Conservation (phyloP, 805 yeast genomes). For the Candida awuae region DNA sequence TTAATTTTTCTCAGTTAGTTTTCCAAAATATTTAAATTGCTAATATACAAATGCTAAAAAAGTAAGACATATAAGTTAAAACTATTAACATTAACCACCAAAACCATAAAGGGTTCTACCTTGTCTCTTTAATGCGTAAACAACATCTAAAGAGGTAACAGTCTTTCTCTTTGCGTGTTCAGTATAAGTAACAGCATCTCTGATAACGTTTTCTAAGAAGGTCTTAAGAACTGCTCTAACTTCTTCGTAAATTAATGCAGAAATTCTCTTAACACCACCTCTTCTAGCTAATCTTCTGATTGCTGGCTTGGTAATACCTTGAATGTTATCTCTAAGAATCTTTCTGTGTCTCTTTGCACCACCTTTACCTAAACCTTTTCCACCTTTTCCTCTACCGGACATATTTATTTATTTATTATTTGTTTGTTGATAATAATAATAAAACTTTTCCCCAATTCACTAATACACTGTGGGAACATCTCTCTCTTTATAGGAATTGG, state of each 20-base stretch:
- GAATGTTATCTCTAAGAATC: constrained; percentile 98
- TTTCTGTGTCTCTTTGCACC: constrained; percentile 99
- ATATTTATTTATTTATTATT: constrained; percentile 35
- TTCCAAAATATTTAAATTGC: constrained; percentile 2
- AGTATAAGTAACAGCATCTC: constrained; percentile 99
- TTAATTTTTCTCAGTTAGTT: not conserved
- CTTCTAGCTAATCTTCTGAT: constrained; percentile 99
- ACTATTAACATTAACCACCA: constrained; percentile 70
- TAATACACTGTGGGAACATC: too few species aligned
- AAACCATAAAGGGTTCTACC: constrained; percentile 99
- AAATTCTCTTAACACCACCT: constrained; percentile 99
- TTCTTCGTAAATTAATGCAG: constrained; percentile 97
- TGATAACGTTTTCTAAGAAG: constrained; percentile 93
- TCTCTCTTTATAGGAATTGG: too few species aligned
- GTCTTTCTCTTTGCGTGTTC: constrained; percentile 99
- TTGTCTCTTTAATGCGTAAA: constrained; percentile 99
- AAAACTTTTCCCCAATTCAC: too few species aligned
- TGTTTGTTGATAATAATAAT: constrained; percentile 8
- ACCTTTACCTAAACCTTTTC: constrained; percentile 99
- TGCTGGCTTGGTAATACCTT: constrained; percentile 99
- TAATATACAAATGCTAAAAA: constrained; percentile 11
- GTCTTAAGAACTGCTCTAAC: constrained; percentile 95
- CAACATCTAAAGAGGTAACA: constrained; percentile 96
- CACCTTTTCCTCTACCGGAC: constrained; percentile 99
- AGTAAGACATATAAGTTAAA: not conserved